Percentiles rank a stretch among this genome's conserved stretches.
Conservation (phyloP, 106 monocot genomes). For the Dendrobium nobile region DNA sequence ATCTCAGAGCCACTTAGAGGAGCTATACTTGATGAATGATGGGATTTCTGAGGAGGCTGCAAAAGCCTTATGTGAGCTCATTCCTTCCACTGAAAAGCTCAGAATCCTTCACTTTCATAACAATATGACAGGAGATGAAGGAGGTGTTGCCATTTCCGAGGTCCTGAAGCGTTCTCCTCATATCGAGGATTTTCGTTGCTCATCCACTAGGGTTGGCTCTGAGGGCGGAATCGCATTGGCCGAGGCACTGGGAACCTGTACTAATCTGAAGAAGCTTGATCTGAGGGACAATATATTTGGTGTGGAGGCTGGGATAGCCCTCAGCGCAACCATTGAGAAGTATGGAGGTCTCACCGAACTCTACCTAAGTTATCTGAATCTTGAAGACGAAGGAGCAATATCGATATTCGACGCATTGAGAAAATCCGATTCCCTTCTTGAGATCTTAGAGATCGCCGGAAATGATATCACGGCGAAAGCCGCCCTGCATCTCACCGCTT, state of each 20-base stretch:
- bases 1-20: slow-evolving; percentile 67
- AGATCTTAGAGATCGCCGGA: slow-evolving; percentile 75
- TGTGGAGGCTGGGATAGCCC: slow-evolving; percentile 56
- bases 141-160: slow-evolving; percentile 57
- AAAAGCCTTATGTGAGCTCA: slow-evolving; percentile 60
- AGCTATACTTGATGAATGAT: slow-evolving; percentile 88
- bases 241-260: slow-evolving; percentile 51
- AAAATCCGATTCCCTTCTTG: slow-evolving; percentile 27
- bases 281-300: slow-evolving; percentile 85
- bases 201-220: slow-evolving; percentile 73
- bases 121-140: slow-evolving; percentile 79
- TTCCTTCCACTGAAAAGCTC: slow-evolving; percentile 73
- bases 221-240: slow-evolving; percentile 65
- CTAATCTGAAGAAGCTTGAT: slow-evolving; percentile 60
- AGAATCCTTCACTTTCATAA: slow-evolving; percentile 86
- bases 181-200: slow-evolving; percentile 81
- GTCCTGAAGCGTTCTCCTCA: slow-evolving; percentile 43
- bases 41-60: slow-evolving; percentile 97
- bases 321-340: slow-evolving; percentile 46
- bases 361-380: slow-evolving; percentile 75
- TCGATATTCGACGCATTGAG: slow-evolving; percentile 53
- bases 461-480: slow-evolving; percentile 64
- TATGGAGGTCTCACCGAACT: slow-evolving; percentile 53
- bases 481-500: slow-evolving; percentile 33
- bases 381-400: slow-evolving; percentile 64